phyloP scores from a whole-genome alignment of 129 eudicot genomes.

The Pulicaria dysenterica region DNA sequence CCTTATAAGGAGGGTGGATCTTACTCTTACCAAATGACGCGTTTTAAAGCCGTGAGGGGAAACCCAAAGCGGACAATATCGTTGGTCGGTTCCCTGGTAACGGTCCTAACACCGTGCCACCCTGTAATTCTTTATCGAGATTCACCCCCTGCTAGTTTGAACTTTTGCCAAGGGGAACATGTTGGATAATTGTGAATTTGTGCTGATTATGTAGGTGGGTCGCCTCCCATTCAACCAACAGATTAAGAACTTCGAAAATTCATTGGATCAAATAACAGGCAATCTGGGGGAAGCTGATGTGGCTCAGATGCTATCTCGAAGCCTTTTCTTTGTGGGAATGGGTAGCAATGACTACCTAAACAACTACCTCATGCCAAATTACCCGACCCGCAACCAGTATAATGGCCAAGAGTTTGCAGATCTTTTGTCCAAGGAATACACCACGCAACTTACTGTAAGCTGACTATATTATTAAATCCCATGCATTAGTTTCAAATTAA shows the following conservation, averaged over 20 bases:
- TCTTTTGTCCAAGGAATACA: constrained; percentile 65
- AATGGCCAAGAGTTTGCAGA: constrained; percentile 74
- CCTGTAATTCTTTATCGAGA: too few species aligned
- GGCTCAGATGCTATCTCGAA: constrained; percentile 45
- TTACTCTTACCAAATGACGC: too few species aligned
- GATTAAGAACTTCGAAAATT: constrained; percentile 64
- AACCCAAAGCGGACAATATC: too few species aligned
- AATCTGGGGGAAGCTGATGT: constrained; percentile 52
- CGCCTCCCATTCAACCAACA: constrained; percentile 91
- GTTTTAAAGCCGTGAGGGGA: too few species aligned
- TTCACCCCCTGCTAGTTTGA: too few species aligned
- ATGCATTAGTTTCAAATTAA: neutral
- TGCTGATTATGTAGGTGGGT: constrained; percentile 48
- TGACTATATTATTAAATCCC: neutral
- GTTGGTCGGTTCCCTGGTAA: too few species aligned
- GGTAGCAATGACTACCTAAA: constrained; percentile 99
- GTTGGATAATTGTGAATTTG: neutral
- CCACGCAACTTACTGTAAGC: constrained; percentile 71
- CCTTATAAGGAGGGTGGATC: too few species aligned
- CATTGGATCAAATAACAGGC: constrained; percentile 66
- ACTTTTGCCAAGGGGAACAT: neutral
- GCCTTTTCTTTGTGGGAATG: constrained; percentile 89
- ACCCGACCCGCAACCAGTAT: constrained; percentile 63
- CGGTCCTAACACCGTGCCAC: too few species aligned
- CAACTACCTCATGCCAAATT: constrained; percentile 95